These are phyloP conservation scores for Scenedesmus sp. DNA, from an alignment of 163 green algal species.

Conservation along the genomic window DNA sequence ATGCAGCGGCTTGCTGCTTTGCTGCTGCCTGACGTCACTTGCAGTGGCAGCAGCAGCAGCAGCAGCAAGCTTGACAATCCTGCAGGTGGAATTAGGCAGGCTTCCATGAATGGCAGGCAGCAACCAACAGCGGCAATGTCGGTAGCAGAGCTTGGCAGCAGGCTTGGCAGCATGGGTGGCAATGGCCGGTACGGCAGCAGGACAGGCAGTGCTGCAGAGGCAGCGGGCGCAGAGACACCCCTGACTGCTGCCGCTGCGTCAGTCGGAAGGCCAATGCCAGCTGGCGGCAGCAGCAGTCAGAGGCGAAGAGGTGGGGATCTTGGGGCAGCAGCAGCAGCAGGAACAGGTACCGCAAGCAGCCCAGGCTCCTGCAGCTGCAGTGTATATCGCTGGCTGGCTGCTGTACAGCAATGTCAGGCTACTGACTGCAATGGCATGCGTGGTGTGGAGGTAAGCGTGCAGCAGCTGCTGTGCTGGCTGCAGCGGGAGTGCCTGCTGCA, in stretches of 20 bases:
- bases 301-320: not conserved
- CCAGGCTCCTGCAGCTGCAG: not conserved
- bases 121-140: not conserved
- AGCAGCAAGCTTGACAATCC: not conserved
- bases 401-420: not conserved
- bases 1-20: conserved; percentile 3
- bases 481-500: conserved; percentile 29
- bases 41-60: not conserved
- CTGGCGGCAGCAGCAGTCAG: not conserved
- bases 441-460: not conserved
- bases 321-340: not conserved
- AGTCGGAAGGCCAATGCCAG: not conserved
- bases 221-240: not conserved
- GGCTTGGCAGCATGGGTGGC: not conserved
- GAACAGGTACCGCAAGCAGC: not conserved
- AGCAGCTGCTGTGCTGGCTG: conserved; percentile 25
- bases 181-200: conserved; percentile 7
- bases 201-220: not conserved
- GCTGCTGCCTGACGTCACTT: not conserved
- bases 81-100: not conserved
- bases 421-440: too few species aligned
- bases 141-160: not conserved
- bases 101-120: not conserved
- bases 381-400: not conserved
- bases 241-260: conserved; percentile 27